A percentile compares a stretch with the other conserved stretches of the same genome.
These are phyloP conservation scores for Penicillium paradoxum DNA, from an alignment of 495 filamentous ascomycete genomes.

Conservation along the genomic window DNA sequence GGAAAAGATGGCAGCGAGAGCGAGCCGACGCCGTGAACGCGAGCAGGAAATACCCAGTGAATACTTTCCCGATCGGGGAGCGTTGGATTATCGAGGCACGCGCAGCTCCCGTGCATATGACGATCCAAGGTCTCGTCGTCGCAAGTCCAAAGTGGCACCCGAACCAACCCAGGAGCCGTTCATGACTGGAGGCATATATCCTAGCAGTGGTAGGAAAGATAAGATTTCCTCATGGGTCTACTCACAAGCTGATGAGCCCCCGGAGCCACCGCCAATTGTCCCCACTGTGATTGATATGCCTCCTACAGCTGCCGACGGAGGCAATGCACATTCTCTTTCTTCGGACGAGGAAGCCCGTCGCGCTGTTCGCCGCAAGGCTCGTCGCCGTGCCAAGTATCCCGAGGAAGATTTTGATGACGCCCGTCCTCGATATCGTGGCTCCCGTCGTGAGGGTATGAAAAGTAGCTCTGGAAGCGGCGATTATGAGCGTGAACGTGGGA, in stretches of 20 bases:
- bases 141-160: constrained; percentile 26
- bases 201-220: constrained; percentile 31
- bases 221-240: constrained; percentile 60
- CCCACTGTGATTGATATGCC: constrained; percentile 51
- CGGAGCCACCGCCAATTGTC: constrained; percentile 53
- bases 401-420: constrained; percentile 41
- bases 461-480: constrained; percentile 41
- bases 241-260: constrained; percentile 50
- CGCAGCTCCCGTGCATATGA: constrained; percentile 23
- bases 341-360: constrained; percentile 41
- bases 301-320: constrained; percentile 17
- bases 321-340: constrained; percentile 33
- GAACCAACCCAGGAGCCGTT: constrained; percentile 15
- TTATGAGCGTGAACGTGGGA: constrained; percentile 40
- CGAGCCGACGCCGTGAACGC: constrained; percentile 33
- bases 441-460: constrained; percentile 31
- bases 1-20: constrained; percentile 32
- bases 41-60: constrained; percentile 24
- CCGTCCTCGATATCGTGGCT: constrained; percentile 28
- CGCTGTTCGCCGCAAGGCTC: constrained; percentile 32
- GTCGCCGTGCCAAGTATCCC: constrained; percentile 34
- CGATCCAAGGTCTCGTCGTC: constrained; percentile 30
- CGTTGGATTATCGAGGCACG: constrained; percentile 15
- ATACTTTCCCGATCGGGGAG: constrained; percentile 16
- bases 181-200: constrained; percentile 26